Conservation (phyloP, 148 eudicot genomes). For the Amaranthus cruentus region DNA sequence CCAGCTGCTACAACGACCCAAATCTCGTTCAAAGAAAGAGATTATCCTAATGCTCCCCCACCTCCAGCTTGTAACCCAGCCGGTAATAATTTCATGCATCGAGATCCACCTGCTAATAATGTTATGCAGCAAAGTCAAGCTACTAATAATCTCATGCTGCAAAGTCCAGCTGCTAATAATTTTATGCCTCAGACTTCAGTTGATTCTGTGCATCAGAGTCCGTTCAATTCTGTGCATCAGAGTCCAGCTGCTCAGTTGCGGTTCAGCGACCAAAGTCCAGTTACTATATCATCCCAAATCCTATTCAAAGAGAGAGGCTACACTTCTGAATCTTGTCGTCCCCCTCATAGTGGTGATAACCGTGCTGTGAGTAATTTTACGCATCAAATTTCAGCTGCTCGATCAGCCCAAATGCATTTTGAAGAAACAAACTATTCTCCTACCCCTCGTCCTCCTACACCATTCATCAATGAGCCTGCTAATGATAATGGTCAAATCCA, state of each 20-base stretch:
- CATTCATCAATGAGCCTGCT: not conserved
- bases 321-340: constrained; percentile 16
- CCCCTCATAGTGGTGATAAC: constrained; percentile 4
- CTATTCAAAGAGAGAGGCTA: constrained; percentile 2
- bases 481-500: not conserved
- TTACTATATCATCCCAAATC: constrained; percentile 1
- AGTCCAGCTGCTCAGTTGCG: not conserved
- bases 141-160: not conserved
- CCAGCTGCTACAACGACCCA: constrained; percentile 9
- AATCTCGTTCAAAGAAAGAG: not conserved
- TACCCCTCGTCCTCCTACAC: constrained; percentile 4
- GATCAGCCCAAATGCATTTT: not conserved
- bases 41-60: constrained; percentile 10
- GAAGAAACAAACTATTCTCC: not conserved
- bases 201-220: not conserved
- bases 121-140: not conserved
- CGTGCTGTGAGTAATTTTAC: constrained; percentile 7
- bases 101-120: not conserved
- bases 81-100: constrained; percentile 6
- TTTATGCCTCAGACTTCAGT: not conserved
- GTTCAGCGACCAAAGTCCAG: constrained; percentile 7
- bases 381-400: constrained; percentile 15
- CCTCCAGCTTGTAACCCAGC: not conserved
- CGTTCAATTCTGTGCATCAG: no score
- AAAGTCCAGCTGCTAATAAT: constrained; percentile 10